A percentile compares a stretch with the other conserved stretches of the same genome.
These are phyloP conservation scores for Sporothrix sp. DNA, from an alignment of 2,329 filamentous ascomycete genomes.

Conservation along the genomic window DNA sequence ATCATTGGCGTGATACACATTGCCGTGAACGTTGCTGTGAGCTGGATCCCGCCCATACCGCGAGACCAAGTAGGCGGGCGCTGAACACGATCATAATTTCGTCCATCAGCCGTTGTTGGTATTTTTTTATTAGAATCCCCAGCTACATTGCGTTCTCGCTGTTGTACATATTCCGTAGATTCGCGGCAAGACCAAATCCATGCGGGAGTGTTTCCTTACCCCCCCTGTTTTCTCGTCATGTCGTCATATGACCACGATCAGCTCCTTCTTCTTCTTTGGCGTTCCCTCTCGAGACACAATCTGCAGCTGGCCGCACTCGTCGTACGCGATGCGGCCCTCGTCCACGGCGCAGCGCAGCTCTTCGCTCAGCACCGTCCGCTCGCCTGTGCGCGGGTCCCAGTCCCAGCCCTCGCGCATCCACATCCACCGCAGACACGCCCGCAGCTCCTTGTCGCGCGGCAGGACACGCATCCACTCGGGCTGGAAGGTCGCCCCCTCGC, in stretches of 20 bases:
- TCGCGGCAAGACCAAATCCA: too few relatives aligned
- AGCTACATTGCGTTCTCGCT: too few relatives aligned
- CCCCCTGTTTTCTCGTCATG: neutral
- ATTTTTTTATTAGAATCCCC: too few relatives aligned
- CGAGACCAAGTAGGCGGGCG: conserved; percentile 41
- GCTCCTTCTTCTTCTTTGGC: neutral
- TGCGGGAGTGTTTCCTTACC: too few relatives aligned
- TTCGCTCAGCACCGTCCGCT: conserved; percentile 42
- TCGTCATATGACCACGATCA: neutral
- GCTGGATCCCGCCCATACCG: conserved; percentile 45
- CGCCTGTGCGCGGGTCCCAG: conserved; percentile 67
- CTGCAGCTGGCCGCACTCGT: conserved; percentile 36
- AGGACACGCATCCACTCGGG: conserved; percentile 87
- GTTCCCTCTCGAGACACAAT: neutral
- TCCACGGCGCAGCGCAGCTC: conserved; percentile 48
- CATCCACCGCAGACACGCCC: conserved; percentile 80
- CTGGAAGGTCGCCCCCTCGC: conserved; percentile 45
- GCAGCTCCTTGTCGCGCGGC: conserved; percentile 79
- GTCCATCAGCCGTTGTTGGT: neutral
- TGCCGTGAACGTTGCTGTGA: conserved; percentile 54
- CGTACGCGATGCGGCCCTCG: conserved; percentile 47
- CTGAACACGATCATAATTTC: conserved; percentile 18
- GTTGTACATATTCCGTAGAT: too few relatives aligned
- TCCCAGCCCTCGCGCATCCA: conserved; percentile 80
- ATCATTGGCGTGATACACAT: conserved; percentile 72